These are phyloP conservation scores for Chlorencoelia australis DNA, from an alignment of 2,329 filamentous ascomycete species.

Conservation along the genomic window DNA sequence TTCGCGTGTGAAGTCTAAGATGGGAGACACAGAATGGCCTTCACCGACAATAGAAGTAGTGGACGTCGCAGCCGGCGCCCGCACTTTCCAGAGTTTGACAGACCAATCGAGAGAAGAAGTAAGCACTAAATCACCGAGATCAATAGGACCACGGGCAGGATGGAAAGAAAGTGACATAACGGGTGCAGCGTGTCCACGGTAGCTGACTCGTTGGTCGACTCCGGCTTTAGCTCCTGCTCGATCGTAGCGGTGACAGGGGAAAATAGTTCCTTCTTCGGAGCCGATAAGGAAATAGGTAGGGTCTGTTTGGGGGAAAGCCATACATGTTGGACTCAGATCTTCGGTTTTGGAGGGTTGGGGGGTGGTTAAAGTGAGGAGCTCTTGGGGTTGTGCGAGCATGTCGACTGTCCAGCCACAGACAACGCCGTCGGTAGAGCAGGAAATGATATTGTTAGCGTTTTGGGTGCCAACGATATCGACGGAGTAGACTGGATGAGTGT, in stretches of 20 bases:
- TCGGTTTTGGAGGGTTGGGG: slow-evolving; percentile 84
- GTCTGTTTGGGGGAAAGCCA: slow-evolving; percentile 89
- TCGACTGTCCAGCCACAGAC: slow-evolving; percentile 97
- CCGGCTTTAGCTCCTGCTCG: slow-evolving; percentile 94
- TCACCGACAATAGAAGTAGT: slow-evolving; percentile 39
- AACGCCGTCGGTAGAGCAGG: slow-evolving; percentile 89
- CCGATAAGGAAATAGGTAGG: slow-evolving; percentile 97
- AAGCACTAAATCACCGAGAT: slow-evolving; percentile 86
- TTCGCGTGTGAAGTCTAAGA: slow-evolving; percentile 86
- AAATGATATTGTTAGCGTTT: slow-evolving; percentile 98
- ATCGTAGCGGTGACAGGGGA: slow-evolving; percentile 94
- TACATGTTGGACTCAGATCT: slow-evolving; percentile 86
- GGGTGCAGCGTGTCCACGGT: slow-evolving; percentile 82
- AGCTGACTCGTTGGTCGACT: slow-evolving; percentile 79
- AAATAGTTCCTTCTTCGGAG: slow-evolving; percentile 92
- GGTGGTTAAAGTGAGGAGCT: slow-evolving; percentile 78
- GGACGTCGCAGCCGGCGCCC: slow-evolving; percentile 64
- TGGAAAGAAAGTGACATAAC: slow-evolving; percentile 97
- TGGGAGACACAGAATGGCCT: slow-evolving; percentile 51
- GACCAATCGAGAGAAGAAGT: slow-evolving; percentile 95
- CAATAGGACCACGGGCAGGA: slow-evolving; percentile 80
- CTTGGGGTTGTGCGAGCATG: slow-evolving; percentile 94
- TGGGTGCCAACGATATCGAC: slow-evolving; percentile 95
- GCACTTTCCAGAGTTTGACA: slow-evolving; percentile 92
- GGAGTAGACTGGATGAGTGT: slow-evolving; percentile 93